Conservation (phyloP, 2,329 filamentous ascomycete genomes). For the Colletotrichum lupini region DNA sequence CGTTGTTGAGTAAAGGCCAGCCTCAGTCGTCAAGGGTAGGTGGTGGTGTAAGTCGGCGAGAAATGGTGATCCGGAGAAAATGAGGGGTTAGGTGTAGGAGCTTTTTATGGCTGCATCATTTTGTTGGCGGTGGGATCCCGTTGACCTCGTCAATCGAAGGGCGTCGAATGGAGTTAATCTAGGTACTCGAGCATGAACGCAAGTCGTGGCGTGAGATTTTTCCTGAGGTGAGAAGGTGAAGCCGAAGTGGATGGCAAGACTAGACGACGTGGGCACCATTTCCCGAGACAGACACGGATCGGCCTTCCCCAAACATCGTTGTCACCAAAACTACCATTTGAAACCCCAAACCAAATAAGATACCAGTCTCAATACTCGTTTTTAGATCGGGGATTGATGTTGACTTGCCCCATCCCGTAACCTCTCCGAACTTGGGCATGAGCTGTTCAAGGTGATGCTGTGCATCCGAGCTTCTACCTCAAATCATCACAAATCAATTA, state of each 20-base stretch:
- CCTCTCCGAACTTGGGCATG: too few species aligned
- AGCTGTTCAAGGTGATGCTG: too few species aligned
- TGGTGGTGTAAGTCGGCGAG: background rate
- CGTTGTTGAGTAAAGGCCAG: background rate
- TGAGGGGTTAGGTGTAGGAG: background rate
- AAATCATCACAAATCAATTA: background rate
- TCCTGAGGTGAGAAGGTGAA: background rate
- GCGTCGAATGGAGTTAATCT: background rate
- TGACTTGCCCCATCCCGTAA: too few species aligned
- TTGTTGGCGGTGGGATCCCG: background rate
- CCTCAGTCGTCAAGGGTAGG: background rate
- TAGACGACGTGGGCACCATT: background rate
- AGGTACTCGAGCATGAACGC: background rate
- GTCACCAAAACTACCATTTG: background rate
- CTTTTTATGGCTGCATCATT: background rate
- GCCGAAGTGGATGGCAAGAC: conserved; percentile 4
- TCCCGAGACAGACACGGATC: background rate
- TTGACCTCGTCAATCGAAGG: background rate
- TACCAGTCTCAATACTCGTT: too few species aligned
- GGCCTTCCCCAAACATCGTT: background rate
- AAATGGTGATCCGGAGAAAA: background rate
- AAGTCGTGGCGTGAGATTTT: background rate
- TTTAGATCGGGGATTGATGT: too few species aligned
- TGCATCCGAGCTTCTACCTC: background rate
- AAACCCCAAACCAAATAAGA: too few species aligned